A percentile compares a stretch with the other conserved stretches of the same genome.
Conservation (phyloP, 23 red algal genomes). For the Gracilaria caudata region DNA sequence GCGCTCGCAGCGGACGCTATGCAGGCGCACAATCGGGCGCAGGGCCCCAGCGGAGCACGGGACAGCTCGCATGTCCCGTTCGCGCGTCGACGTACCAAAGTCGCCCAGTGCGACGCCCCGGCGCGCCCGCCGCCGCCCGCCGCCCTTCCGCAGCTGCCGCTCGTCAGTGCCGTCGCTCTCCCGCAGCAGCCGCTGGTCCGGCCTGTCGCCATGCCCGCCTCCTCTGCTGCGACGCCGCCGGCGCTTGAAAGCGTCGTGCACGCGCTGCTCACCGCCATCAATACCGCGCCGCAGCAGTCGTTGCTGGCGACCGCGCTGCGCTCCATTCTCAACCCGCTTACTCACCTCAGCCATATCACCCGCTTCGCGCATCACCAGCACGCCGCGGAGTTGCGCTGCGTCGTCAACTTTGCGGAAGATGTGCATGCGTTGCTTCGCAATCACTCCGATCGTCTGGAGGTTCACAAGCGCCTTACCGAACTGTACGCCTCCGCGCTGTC, state of each 20-base stretch:
- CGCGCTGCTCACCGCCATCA: neutral
- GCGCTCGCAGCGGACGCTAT: slow-evolving; percentile 12
- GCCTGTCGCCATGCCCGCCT: neutral
- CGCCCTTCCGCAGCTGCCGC: neutral
- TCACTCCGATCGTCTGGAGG: neutral
- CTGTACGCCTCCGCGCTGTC: slow-evolving; percentile 17
- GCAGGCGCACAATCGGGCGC: too few relatives aligned
- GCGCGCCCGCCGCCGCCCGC: neutral
- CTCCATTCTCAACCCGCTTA: slow-evolving; percentile 36
- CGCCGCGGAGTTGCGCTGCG: neutral
- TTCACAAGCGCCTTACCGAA: slow-evolving; percentile 1
- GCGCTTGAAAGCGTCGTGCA: neutral
- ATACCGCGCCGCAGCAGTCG: neutral
- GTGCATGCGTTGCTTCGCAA: slow-evolving; percentile 21
- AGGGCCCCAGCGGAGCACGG: too few relatives aligned
- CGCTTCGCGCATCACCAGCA: neutral
- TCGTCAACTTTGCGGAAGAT: slow-evolving; percentile 12
- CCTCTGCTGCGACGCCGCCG: neutral
- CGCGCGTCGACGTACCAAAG: slow-evolving; percentile 6
- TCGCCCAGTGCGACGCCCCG: slow-evolving; percentile 7
- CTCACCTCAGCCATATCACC: slow-evolving; percentile 4
- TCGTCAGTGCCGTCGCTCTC: neutral
- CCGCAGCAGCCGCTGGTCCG: neutral
- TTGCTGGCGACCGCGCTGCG: slow-evolving; percentile 10
- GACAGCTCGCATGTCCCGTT: slow-evolving; percentile 46